A percentile compares a stretch with the other conserved stretches of the same genome.
phyloP scores from a whole-genome alignment of 2,329 filamentous ascomycete species.

The Talaromyces sp. region DNA sequence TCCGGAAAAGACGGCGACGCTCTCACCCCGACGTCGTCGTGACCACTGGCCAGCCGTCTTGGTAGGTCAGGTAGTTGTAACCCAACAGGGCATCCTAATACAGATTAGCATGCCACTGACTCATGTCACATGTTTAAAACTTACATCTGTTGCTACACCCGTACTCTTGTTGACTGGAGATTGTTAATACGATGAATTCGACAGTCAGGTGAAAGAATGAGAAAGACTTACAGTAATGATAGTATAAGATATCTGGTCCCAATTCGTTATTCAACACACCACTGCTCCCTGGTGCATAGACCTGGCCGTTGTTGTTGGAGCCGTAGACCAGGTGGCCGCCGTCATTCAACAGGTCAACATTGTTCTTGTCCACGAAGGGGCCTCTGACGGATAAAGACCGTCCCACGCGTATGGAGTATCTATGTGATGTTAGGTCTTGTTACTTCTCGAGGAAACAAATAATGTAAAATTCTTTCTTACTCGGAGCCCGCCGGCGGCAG shows the following conservation, averaged over 20 bases:
- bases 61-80: conserved; percentile 32
- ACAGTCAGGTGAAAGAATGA: background rate
- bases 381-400: conserved; percentile 26
- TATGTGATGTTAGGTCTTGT: conserved; percentile 4
- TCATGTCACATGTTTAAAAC: background rate
- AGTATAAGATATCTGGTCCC: conserved; percentile 31
- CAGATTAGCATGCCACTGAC: background rate
- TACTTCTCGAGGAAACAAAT: too few relatives aligned
- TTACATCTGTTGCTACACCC: conserved; percentile 22
- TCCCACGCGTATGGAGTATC: conserved; percentile 31
- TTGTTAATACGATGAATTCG: background rate
- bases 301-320: conserved; percentile 28
- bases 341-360: conserved; percentile 20
- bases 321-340: conserved; percentile 31
- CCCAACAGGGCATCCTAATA: conserved; percentile 30
- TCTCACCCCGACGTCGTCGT: conserved; percentile 4
- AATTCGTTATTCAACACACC: conserved; percentile 25
- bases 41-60: conserved; percentile 30
- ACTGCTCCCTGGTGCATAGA: conserved; percentile 34
- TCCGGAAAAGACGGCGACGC: background rate
- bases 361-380: conserved; percentile 29
- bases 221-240: conserved; percentile 29
- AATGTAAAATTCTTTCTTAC: background rate
- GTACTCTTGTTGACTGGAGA: conserved; percentile 26
- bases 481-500: conserved; percentile 19